Conservation (phyloP, 495 filamentous ascomycete species). For the Cetradonia linearis region DNA sequence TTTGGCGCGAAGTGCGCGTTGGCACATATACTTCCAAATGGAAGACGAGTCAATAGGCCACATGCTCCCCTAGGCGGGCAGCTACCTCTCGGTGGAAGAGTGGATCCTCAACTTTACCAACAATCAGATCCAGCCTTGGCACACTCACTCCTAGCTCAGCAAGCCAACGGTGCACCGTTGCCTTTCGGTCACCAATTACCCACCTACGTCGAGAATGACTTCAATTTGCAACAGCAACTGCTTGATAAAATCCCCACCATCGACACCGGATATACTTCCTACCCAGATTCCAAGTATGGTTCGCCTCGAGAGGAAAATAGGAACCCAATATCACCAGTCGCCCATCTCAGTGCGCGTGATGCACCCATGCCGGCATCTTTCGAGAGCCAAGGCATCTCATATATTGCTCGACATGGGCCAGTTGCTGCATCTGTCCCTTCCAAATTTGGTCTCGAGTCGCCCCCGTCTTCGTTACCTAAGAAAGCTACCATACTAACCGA, state of each 20-base stretch:
- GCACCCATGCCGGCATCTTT: constrained; percentile 91
- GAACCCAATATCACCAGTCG: constrained; percentile 60
- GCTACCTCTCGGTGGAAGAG: constrained; percentile 59
- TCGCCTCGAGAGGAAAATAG: constrained; percentile 74
- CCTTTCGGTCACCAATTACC: constrained; percentile 31
- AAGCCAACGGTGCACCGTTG: constrained; percentile 42
- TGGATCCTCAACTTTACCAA: constrained; percentile 57
- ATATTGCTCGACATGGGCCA: constrained; percentile 78
- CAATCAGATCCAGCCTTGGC: constrained; percentile 66
- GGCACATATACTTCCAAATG: constrained; percentile 88
- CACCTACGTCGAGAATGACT: constrained; percentile 30
- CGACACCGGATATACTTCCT: constrained; percentile 68
- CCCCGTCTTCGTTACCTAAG: constrained; percentile 61
- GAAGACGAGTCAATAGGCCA: constrained; percentile 70
- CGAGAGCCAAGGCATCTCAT: constrained; percentile 90
- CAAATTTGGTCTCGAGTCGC: constrained; percentile 84
- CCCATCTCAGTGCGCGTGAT: constrained; percentile 73
- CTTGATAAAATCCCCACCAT: constrained; percentile 60
- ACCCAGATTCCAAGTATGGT: constrained; percentile 70
- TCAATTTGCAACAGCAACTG: constrained; percentile 23
- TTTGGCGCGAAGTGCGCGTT: constrained; percentile 96
- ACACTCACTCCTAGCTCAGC: constrained; percentile 70
- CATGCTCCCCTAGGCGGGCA: constrained; percentile 41
- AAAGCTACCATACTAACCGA: constrained; percentile 51
- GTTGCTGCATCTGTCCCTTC: constrained; percentile 89